Evolutionary conservation across 805 yeast genomes (phyloP), one percentile per base, ranked within the genome.

Genomic region (Hanseniaspora valbyensis): DNA sequence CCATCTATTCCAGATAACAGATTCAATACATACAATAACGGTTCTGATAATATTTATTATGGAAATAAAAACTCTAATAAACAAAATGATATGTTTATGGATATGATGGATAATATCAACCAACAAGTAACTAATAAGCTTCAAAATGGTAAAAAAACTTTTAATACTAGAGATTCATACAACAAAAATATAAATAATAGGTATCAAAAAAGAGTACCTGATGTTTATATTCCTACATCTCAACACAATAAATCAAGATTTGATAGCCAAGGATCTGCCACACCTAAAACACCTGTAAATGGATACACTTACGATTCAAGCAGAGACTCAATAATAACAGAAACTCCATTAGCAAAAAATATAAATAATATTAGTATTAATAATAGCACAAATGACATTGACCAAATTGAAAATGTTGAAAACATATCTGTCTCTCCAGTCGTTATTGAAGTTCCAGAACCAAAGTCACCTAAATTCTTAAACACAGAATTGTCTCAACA

Each of bases 401-500:
- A 28, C 12, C 30, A 28, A 28, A 32, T 32, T 14, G 16, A 32
- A 9, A 32, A 32, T n/a, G n/a, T n/a, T n/a, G n/a, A n/a, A n/a
- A n/a, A n/a, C n/a, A n/a, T n/a, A n/a, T n/a, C n/a, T n/a, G n/a
- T n/a, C n/a, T n/a, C n/a, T 32, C 13, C 18, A 32, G 36, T 8
- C 6, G n/a, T n/a, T 13, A n/a, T 32, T 10, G 36, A 32, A n/a
- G n/a, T 28, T 13, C 41, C 49, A 13, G 16, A 18, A 16, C 30
- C 33, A 16, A 21, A 19, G 14, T 14, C 26, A 29, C 37, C 44
- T 9, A 48, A 18, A 19, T 48, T 48, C 26, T 10, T 12, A 16
- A 16, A 39, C 14, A 14, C 44, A 9, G 51, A 48, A 14, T n/a
- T 48, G 19, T n/a, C 34, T 14, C 2, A 48, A 18, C 51, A 48